Percentiles rank a stretch among this genome's conserved stretches.
These are phyloP conservation scores for Mycena citricolor DNA, from an alignment of 1,284 basidiomycete species.

Conservation along the genomic window DNA sequence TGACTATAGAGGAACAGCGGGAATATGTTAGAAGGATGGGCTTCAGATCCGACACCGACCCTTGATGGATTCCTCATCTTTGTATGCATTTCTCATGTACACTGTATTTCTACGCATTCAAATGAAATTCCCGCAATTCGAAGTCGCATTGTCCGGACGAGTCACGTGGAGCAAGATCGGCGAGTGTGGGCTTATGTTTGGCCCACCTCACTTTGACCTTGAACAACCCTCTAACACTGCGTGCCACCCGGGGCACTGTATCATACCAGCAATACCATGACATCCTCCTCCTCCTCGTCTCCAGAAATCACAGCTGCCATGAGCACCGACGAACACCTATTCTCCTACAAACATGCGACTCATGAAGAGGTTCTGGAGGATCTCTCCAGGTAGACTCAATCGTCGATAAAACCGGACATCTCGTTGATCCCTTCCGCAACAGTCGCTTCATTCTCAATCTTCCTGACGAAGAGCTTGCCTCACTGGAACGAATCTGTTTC, in stretches of 20 bases:
- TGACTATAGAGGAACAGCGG: slow-evolving; percentile 80
- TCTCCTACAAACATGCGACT: slow-evolving; percentile 63
- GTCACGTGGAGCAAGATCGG: slow-evolving; percentile 5
- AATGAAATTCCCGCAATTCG: too few species aligned
- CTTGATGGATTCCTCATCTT: neutral
- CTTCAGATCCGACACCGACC: slow-evolving; percentile 33
- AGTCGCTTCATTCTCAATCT: slow-evolving; percentile 97
- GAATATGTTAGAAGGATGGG: slow-evolving; percentile 92
- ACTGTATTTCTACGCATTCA: slow-evolving; percentile 1
- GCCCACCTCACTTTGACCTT: slow-evolving; percentile 14
- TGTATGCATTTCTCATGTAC: neutral
- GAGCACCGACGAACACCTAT: slow-evolving; percentile 46
- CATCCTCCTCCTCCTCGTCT: slow-evolving; percentile 64
- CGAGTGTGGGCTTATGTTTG: slow-evolving; percentile 11
- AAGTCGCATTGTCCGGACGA: too few species aligned
- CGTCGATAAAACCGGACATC: slow-evolving; percentile 14
- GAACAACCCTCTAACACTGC: slow-evolving; percentile 10
- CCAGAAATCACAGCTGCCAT: slow-evolving; percentile 62
- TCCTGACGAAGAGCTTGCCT: slow-evolving; percentile 89
- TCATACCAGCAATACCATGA: slow-evolving; percentile 38
- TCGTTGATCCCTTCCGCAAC: slow-evolving; percentile 6
- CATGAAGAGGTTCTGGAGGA: slow-evolving; percentile 86
- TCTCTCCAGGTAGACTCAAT: slow-evolving; percentile 66
- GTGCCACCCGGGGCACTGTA: slow-evolving; percentile 25
- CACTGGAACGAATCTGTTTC: slow-evolving; percentile 94